Evolutionary conservation across 129 eudicot genomes (phyloP).

Genomic region (Gnaphalium uliginosum): DNA sequence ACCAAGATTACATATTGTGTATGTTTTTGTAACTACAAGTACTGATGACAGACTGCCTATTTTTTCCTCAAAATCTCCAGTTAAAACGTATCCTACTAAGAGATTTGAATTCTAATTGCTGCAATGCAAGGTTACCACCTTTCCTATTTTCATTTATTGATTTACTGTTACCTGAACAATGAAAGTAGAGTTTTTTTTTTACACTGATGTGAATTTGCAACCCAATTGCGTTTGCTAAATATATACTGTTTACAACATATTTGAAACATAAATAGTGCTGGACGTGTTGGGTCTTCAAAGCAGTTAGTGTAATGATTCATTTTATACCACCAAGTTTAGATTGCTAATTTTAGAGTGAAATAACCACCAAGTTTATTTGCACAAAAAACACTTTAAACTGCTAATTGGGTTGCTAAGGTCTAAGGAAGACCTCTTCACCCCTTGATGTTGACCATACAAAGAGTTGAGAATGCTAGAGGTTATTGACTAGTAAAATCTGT

Average conservation of each 20-base stretch:
- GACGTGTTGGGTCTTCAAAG: not conserved
- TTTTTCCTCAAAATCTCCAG: not conserved
- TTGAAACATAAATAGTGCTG: not conserved
- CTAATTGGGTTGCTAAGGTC: not conserved
- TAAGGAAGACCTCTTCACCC: not conserved
- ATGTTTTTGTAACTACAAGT: not conserved
- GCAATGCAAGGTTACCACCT: not conserved
- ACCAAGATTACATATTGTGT: not conserved
- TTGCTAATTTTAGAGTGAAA: not conserved
- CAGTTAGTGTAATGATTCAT: not conserved
- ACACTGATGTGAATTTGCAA: not conserved
- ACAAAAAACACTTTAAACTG: not conserved
- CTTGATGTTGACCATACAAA: not conserved
- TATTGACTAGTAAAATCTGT: not conserved
- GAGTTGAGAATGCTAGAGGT: not conserved
- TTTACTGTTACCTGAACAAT: not conserved
- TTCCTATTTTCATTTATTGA: not conserved
- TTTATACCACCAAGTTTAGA: no score
- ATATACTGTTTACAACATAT: not conserved
- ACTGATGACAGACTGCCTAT: not conserved
- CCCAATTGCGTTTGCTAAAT: not conserved
- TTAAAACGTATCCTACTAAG: not conserved
- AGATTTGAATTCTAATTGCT: not conserved
- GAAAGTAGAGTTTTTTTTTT: not conserved
- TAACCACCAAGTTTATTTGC: not conserved